phyloP scores from a whole-genome alignment of 2,329 filamentous ascomycete genomes.

The Lanzia echinophila region DNA sequence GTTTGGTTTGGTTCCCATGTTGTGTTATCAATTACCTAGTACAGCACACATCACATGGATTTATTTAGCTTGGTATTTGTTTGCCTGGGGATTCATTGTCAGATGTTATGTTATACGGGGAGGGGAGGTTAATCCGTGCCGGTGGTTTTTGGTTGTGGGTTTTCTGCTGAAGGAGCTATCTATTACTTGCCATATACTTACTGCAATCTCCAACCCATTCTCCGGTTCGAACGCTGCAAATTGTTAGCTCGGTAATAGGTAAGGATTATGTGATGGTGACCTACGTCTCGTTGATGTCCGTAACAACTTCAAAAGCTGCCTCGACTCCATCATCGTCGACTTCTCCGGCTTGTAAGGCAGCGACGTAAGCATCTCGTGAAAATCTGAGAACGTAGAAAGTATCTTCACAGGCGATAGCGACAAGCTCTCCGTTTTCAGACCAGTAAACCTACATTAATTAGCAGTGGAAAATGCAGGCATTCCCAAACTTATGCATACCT shows the following conservation, averaged over 20 bases:
- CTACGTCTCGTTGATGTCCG: conserved; percentile 85
- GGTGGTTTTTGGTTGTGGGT: no score
- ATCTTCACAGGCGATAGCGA: conserved; percentile 88
- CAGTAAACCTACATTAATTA: conserved; percentile 66
- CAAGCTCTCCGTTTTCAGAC: conserved; percentile 93
- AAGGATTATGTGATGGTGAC: conserved; percentile 17
- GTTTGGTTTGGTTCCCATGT: no score
- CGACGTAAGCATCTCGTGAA: conserved; percentile 80
- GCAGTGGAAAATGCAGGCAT: not conserved
- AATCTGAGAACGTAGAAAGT: conserved; percentile 92
- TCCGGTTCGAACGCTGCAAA: conserved; percentile 71
- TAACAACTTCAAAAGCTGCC: conserved; percentile 91
- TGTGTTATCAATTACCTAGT: no score
- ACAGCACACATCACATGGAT: no score
- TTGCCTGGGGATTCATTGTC: no score
- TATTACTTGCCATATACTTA: not conserved
- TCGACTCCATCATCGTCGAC: conserved; percentile 85
- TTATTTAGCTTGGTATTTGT: no score
- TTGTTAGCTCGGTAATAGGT: conserved; percentile 18
- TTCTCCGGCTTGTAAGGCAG: conserved; percentile 73
- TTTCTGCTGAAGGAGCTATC: no score
- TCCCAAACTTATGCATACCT: conserved; percentile 16
- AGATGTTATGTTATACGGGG: no score
- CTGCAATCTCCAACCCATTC: conserved; percentile 94
- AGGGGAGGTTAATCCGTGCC: no score